A percentile compares a stretch with the other conserved stretches of the same genome.
Evolutionary conservation across 129 eudicot genomes (phyloP).

Genomic region (Arctium minus): DNA sequence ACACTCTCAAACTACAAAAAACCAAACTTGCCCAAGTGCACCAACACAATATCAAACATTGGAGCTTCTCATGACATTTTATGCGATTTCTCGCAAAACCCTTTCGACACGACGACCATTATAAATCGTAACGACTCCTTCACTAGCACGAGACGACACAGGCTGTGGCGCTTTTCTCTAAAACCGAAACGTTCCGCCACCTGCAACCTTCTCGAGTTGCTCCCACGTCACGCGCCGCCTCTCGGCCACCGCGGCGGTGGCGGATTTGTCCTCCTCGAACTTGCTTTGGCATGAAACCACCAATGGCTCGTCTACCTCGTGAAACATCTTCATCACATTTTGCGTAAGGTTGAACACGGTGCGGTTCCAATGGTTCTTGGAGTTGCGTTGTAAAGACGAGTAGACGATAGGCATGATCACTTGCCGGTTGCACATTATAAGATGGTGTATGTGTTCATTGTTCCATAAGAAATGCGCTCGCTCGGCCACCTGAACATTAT

Average conservation of each 20-base stretch:
- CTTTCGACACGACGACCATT: not conserved
- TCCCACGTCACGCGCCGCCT: constrained; percentile 65
- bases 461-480: constrained; percentile 72
- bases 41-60: constrained; percentile 11
- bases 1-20: constrained; percentile 19
- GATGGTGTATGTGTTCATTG: constrained; percentile 59
- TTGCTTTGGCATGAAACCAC: constrained; percentile 50
- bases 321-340: constrained; percentile 55
- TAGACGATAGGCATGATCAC: constrained; percentile 64
- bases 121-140: constrained; percentile 1
- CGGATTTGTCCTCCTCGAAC: constrained; percentile 46
- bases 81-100: constrained; percentile 6
- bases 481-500: constrained; percentile 56
- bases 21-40: not conserved
- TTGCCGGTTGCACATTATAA: constrained; percentile 50
- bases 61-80: constrained; percentile 19
- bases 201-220: constrained; percentile 46
- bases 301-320: constrained; percentile 58
- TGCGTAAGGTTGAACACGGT: constrained; percentile 65
- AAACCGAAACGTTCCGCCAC: constrained; percentile 19
- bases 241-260: constrained; percentile 33
- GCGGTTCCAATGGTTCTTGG: constrained; percentile 65
- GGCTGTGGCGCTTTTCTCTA: constrained; percentile 27
- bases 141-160: constrained; percentile 41
- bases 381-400: constrained; percentile 58